Evolutionary conservation across 2,329 filamentous ascomycete genomes (phyloP).

Genomic region (Stagonosporopsis cucurbitacearum): DNA sequence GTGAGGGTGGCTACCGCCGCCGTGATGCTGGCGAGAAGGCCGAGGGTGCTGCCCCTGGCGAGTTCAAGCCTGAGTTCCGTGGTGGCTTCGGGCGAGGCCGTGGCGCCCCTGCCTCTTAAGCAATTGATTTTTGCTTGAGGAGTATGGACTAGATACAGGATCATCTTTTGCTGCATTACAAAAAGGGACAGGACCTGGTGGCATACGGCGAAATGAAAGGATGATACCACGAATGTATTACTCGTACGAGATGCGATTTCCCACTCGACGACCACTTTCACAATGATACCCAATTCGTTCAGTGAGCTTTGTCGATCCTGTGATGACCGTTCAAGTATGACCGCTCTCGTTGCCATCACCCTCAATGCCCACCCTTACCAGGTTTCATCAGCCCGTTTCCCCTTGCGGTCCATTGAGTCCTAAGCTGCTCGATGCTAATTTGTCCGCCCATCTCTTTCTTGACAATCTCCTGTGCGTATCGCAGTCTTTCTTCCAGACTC

Average conservation of each 20-base stretch:
- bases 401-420: conserved; percentile 59
- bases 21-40: conserved; percentile 69
- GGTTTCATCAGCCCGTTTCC: conserved; percentile 55
- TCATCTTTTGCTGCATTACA: conserved; percentile 43
- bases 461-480: conserved; percentile 68
- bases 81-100: conserved; percentile 52
- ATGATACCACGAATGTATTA: conserved; percentile 49
- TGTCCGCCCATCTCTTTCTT: conserved; percentile 57
- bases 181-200: conserved; percentile 44
- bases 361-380: conserved; percentile 53
- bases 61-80: conserved; percentile 54
- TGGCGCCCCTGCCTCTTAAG: conserved; percentile 48
- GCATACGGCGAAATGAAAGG: conserved; percentile 48
- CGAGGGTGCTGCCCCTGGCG: conserved; percentile 49
- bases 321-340: neutral
- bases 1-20: conserved; percentile 79
- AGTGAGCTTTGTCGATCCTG: conserved; percentile 22
- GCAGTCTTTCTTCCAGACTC: conserved; percentile 63
- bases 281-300: conserved; percentile 48
- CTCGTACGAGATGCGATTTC: conserved; percentile 35
- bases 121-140: conserved; percentile 31
- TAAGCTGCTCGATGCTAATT: conserved; percentile 51
- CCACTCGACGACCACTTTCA: conserved; percentile 38
- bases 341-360: neutral
- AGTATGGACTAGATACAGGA: conserved; percentile 29